These are phyloP conservation scores for Fusarium sororula DNA, from an alignment of 2,329 filamentous ascomycete genomes.

Conservation along the genomic window DNA sequence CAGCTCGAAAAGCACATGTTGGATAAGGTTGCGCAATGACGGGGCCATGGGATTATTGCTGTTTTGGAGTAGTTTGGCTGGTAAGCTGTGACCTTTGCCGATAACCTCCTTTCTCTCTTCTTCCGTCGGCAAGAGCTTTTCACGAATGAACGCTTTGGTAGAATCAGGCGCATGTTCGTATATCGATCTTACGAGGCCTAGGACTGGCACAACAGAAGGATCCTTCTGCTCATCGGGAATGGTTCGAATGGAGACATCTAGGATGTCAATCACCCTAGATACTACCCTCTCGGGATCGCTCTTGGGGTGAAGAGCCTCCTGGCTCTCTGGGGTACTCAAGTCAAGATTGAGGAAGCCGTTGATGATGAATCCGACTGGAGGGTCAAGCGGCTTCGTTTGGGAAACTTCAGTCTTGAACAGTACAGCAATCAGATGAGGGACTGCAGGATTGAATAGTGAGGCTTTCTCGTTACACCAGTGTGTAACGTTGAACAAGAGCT, in stretches of 20 bases:
- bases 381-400: constrained; percentile 73
- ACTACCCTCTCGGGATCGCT: constrained; percentile 67
- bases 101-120: constrained; percentile 80
- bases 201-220: constrained; percentile 72
- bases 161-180: constrained; percentile 72
- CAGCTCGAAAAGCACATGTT: constrained; percentile 84
- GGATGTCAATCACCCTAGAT: constrained; percentile 73
- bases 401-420: constrained; percentile 68
- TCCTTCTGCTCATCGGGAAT: constrained; percentile 80
- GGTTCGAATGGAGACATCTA: constrained; percentile 70
- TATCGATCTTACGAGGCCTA: constrained; percentile 78
- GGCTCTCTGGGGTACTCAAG: constrained; percentile 63
- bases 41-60: constrained; percentile 78
- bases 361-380: constrained; percentile 75
- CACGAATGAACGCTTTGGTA: constrained; percentile 69
- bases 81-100: constrained; percentile 76
- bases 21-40: constrained; percentile 77
- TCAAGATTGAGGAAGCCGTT: constrained; percentile 86
- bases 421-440: constrained; percentile 76
- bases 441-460: constrained; percentile 70
- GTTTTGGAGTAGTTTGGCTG: constrained; percentile 79
- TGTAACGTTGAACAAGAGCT: constrained; percentile 88
- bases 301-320: constrained; percentile 72
- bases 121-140: constrained; percentile 76
- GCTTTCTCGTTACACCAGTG: constrained; percentile 73